Base-by-base conservation (phyloP, 176 grass and related monocot species). In the Panicum miliaceum region DNA sequence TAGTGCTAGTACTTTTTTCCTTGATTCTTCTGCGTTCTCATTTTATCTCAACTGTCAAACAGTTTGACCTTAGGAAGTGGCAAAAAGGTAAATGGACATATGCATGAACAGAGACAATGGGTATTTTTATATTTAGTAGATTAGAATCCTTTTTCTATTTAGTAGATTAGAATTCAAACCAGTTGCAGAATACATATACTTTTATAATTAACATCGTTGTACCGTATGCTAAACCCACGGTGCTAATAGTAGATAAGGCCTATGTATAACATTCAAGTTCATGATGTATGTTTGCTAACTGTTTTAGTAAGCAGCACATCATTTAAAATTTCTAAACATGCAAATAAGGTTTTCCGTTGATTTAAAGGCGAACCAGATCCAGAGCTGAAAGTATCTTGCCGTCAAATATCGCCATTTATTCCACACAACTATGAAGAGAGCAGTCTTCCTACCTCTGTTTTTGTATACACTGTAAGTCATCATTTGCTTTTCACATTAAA, bases 371-470 rank as follows among this genome's bases (percentile, higher is more conserved):
- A 98, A 84, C 95, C 95, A 73, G 95, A 98, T 86, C 92, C 95
- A 26, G 95, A 98, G 68, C 83, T 98, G 61, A 98, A 98, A 90
- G 87, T 98, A 66, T 98, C 95, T 68, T 98, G 95, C 66, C 92
- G 95, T 42, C 95, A 98, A 78, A 98, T 98, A 88, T 98, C 95
- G 71, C 95, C 95, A 84, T 98, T 98, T 93, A 98, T 95, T 68
- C 95, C 95, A 60, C 92, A 98, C 45, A 83, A 98, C 87, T 98
- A 98, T 80, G 81, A 88, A 72, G 95, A 98, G 59, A 98, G 95
- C 91, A 98, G 92, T 67, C 90, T 94, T 88, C 95, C 95, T 65
- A 88, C 87, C 64, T 88, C 95, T 81, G 92, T 98, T 77, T 98
- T 98, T 88, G 92, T 98, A 56, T 98, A 95, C 54, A 95, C 92